Evolutionary conservation across 179 eudicot species (phyloP).

Genomic region (Drosera spatulata): DNA sequence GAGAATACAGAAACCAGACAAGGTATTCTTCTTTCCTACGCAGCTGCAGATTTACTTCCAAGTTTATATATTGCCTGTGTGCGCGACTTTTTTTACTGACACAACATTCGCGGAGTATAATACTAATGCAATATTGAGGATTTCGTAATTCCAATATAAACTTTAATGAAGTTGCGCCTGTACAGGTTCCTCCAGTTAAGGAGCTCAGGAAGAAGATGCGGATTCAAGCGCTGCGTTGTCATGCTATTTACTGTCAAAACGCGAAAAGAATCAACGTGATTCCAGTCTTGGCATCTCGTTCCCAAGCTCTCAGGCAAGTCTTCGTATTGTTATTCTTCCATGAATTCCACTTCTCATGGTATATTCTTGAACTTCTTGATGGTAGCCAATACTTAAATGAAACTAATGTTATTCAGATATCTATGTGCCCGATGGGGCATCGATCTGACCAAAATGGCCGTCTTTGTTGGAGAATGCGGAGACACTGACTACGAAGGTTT

Average conservation of each 20-base stretch:
- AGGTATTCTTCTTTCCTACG: conserved; percentile 15
- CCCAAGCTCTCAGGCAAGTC: conserved; percentile 86
- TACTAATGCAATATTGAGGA: no score
- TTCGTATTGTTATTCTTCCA: not conserved
- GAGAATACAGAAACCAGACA: conserved; percentile 23
- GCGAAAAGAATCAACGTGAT: conserved; percentile 63
- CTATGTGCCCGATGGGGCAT: conserved; percentile 57
- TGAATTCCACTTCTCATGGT: no score
- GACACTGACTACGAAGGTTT: conserved; percentile 59
- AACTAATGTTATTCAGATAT: conserved; percentile 24
- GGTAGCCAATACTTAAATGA: not conserved
- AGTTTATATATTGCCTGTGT: no score
- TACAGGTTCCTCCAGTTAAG: conserved; percentile 64
- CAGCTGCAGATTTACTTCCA: no score
- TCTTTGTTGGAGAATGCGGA: conserved; percentile 57
- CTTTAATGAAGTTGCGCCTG: not conserved
- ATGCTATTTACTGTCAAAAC: conserved; percentile 60
- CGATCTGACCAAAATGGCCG: conserved; percentile 43
- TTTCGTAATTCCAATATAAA: no score
- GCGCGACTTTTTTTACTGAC: no score
- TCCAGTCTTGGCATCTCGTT: conserved; percentile 89
- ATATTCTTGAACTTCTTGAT: no score
- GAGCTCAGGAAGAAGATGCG: conserved; percentile 69
- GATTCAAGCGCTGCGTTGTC: conserved; percentile 82
- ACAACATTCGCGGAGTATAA: no score